Evolutionary conservation across 1,284 basidiomycete species (phyloP), one percentile per base, ranked within the genome.

Genomic region (Tilletia indica): DNA sequence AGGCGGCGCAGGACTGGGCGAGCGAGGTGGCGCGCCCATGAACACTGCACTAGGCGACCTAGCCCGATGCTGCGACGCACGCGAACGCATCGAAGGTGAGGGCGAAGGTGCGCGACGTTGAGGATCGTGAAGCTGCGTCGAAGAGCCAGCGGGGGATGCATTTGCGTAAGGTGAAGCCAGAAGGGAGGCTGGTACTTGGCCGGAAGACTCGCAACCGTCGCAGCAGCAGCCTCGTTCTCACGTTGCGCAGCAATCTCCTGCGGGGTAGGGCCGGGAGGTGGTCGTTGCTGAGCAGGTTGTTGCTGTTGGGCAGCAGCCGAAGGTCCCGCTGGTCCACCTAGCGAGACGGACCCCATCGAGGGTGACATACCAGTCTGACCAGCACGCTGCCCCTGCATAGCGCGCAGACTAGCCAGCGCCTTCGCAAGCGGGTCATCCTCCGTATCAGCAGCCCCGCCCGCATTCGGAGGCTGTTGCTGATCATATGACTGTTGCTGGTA

Each of bases 381-480:
- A 19, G 19, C 51, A 4, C 58, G 21, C 34, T 61, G 58, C 3
- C 58, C 58, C 31, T 61, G 58, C 58, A 61, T 61, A 14, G 58
- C 58, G 25, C 87, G 86, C 45, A 90, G 84, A 74, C 88, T 86
- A 0, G 87, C 87, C 80, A 93, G 87, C 71, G 91, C 91, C 77
- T 88, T 89, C 38, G 90, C 90, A 72, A 94, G 87, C 0, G 92
- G 92, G 83, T 94, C 92, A 48, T 87, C 87, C 16, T 88, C 87
- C 72, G 88, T 87, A 12, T 67, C 70, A 49, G 66, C 72, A n/a
- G n/a, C n/a, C n/a, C 39, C 61, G 19, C 25, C 31, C 14, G 39
- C 64, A 5, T 14, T 38, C 19, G 64, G 9, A 19, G 39, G n/a
- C 45, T 36, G 19, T 9, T 19, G 8, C 45, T 42, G 19, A 21